These are phyloP conservation scores for Trichoderma asperelloides DNA, from an alignment of 495 filamentous ascomycete genomes.

Conservation along the genomic window DNA sequence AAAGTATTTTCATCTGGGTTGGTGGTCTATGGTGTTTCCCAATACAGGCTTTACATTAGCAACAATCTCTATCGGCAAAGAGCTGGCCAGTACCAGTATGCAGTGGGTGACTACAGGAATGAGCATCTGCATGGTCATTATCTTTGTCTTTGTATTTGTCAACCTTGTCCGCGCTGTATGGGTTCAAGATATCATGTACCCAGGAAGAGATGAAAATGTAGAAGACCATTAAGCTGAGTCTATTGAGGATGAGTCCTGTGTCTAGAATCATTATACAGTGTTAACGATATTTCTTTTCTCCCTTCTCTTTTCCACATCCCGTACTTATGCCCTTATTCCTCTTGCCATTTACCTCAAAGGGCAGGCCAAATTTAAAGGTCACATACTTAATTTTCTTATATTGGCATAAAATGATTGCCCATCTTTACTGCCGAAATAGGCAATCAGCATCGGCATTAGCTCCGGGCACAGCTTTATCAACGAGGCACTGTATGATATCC, in stretches of 20 bases:
- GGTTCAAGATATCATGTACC: constrained; percentile 47
- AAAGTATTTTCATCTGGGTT: constrained; percentile 44
- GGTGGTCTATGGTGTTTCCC: constrained; percentile 52
- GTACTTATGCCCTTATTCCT: no score
- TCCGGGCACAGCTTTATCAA: no score
- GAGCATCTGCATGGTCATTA: constrained; percentile 44
- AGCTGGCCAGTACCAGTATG: constrained; percentile 30
- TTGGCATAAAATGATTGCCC: not conserved
- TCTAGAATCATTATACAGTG: not conserved
- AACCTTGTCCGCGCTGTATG: constrained; percentile 46
- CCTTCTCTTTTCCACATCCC: no score
- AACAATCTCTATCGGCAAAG: constrained; percentile 38
- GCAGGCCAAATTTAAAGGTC: no score
- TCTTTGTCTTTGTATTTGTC: constrained; percentile 50
- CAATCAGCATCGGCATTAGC: not conserved
- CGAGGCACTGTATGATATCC: no score
- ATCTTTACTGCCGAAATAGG: not conserved
- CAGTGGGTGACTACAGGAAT: constrained; percentile 40
- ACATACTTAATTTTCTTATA: not conserved
- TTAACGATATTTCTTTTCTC: not conserved
- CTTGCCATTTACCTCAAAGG: no score
- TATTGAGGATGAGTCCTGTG: not conserved
- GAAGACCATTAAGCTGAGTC: not conserved
- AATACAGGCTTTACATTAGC: constrained; percentile 48
- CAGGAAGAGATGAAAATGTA: constrained; percentile 54